Percentiles rank a stretch among this genome's conserved stretches.
phyloP scores from a whole-genome alignment of 164 flowering plant species.

The Umbilicus rupestris region DNA sequence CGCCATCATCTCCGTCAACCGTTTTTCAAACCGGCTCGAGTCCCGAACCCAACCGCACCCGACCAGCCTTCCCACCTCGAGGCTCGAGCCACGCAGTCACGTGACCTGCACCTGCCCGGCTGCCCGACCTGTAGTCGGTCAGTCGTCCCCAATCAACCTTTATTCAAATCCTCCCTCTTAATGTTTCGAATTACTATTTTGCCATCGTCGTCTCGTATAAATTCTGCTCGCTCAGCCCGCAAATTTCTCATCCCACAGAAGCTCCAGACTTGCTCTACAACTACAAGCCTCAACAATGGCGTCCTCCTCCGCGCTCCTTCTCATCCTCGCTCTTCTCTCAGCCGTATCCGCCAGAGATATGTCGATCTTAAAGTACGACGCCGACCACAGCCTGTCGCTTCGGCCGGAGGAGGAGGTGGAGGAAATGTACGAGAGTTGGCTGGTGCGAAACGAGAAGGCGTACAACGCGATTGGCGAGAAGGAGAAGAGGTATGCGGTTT shows the following conservation, averaged over 20 bases:
- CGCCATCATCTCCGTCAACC: neutral
- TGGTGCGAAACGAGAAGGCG: slow-evolving; percentile 24
- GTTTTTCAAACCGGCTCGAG: neutral
- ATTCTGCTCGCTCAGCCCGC: neutral
- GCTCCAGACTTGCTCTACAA: neutral
- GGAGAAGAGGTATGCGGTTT: slow-evolving; percentile 32
- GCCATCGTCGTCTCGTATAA: neutral
- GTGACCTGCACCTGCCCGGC: neutral
- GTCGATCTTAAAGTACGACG: slow-evolving; percentile 24
- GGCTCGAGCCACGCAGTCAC: neutral
- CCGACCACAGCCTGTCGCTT: slow-evolving; percentile 7
- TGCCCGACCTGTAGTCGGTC: too few species aligned
- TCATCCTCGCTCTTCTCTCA: slow-evolving; percentile 1
- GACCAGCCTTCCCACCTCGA: too few species aligned
- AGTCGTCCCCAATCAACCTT: too few species aligned
- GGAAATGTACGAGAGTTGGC: slow-evolving; percentile 31
- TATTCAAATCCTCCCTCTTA: too few species aligned
- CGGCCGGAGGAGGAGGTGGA: slow-evolving; percentile 16
- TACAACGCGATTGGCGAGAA: slow-evolving; percentile 37
- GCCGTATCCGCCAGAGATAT: slow-evolving; percentile 12
- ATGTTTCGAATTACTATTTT: neutral
- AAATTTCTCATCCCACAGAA: neutral
- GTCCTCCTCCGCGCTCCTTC: neutral
- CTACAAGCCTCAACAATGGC: slow-evolving; percentile 9
- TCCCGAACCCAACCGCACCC: too few species aligned